Evolutionary conservation across 2,329 filamentous ascomycete species (phyloP), one percentile per base, ranked within the genome.

Genomic region (Aureobasidium sp.): DNA sequence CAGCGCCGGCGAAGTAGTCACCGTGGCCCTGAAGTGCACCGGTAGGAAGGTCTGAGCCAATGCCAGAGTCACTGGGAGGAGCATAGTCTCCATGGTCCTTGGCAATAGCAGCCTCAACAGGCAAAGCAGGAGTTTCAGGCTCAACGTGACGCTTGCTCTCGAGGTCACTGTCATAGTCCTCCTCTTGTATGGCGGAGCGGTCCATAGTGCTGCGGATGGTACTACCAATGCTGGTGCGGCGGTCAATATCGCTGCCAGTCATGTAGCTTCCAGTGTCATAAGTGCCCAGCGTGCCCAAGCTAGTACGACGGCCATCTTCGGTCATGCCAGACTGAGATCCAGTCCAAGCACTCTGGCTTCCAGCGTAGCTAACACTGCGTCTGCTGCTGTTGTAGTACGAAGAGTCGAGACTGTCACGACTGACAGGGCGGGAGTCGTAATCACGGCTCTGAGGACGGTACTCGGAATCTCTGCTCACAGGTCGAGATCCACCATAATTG

Each of bases 251-350:
- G 64, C 74, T 78, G 58, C 78, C 78, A 1, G 76, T 79, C 71
- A 80, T 74, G 69, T 80, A 80, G 26, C 74, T 76, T n/a, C 77
- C 77, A n/a, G 77, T 78, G 8, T 71, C 78, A 63, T 78, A 79
- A 0, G 76, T 78, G 66, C 77, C 74, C 53, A 79, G 77, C 7
- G 72, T 69, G 5, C 74, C 76, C 64, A 73, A 77, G 68, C 74
- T 75, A 15, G 70, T 74, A 20, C 75, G 73, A n/a, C 69, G 70
- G 36, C 65, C 70, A 42, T 69, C 65, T 34, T 72, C 70, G 12
- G 66, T 70, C 52, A 66, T 50, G 39, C 50, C 62, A 39, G 65
- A 68, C 27, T 68, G 63, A 3, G 66, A 46, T n/a, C 37, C 50
- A 10, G 50, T 55, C 47, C 48, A 61, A 23, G 36, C 34, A 32